Conservation (phyloP, 2,329 filamentous ascomycete species). For the Shiraia bambusicola region DNA sequence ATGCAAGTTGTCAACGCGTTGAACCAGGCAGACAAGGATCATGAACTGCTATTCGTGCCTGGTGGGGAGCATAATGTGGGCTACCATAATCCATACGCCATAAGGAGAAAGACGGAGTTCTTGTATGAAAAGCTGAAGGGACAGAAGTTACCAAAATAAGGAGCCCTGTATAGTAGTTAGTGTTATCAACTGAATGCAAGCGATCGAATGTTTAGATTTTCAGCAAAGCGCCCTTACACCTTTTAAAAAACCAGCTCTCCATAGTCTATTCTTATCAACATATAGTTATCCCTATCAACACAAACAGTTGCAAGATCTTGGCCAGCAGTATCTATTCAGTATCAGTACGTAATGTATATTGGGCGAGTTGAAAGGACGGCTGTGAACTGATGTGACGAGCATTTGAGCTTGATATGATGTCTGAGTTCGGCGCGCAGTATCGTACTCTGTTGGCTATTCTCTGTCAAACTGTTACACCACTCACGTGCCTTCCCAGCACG, state of each 20-base stretch:
- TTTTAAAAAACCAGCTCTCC: constrained; percentile 38
- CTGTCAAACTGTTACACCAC: no score
- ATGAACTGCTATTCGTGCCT: constrained; percentile 24
- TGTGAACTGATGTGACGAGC: constrained; percentile 47
- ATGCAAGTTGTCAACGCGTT: constrained; percentile 31
- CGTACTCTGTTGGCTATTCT: no score
- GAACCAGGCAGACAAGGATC: constrained; percentile 22
- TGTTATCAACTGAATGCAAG: no score
- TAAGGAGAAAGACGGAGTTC: constrained; percentile 20
- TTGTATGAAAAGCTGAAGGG: constrained; percentile 19
- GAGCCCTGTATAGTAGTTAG: no score
- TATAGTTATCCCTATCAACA: no score
- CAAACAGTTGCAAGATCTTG: constrained; percentile 43
- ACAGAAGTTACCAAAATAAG: constrained; percentile 10
- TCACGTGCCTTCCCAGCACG: no score
- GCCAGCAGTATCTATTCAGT: constrained; percentile 49
- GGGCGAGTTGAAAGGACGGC: constrained; percentile 46
- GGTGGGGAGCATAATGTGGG: constrained; percentile 22
- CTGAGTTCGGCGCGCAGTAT: no score
- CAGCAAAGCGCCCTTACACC: constrained; percentile 14
- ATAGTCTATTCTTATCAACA: constrained; percentile 43
- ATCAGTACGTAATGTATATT: constrained; percentile 55
- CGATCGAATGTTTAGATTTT: no score
- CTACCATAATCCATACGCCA: constrained; percentile 9
- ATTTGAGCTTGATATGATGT: constrained; percentile 12